Conservation (phyloP, 73 alveolate genomes). For the Paramecium sonneborni region DNA sequence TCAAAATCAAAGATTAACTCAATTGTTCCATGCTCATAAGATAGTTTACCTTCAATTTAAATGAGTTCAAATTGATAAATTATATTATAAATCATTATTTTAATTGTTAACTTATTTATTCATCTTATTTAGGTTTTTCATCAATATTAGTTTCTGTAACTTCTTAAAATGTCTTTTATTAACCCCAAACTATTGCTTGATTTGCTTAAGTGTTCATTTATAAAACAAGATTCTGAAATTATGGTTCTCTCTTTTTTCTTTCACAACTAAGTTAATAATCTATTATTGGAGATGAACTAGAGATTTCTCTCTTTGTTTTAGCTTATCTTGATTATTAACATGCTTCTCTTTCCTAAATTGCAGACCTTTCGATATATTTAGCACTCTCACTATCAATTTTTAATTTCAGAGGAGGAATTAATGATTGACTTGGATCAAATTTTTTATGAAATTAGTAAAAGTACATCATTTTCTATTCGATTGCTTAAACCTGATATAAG, state of each 20-base stretch:
- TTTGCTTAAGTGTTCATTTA: neutral
- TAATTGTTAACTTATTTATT: neutral
- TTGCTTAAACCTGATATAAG: neutral
- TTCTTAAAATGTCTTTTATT: neutral
- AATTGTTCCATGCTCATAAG: neutral
- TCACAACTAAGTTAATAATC: neutral
- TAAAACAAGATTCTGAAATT: neutral
- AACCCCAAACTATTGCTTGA: neutral
- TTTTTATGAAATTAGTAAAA: neutral
- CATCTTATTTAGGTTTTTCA: neutral
- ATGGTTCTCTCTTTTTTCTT: neutral
- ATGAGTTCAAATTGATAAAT: neutral
- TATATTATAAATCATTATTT: neutral
- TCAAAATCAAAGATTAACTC: neutral
- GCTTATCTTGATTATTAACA: neutral
- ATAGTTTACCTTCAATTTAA: neutral
- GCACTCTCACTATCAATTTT: constrained; percentile 40
- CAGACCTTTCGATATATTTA: neutral
- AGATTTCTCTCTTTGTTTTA: neutral
- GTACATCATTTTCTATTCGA: constrained; percentile 20
- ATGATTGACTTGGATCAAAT: neutral
- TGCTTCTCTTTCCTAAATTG: neutral
- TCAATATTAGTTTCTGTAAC: neutral
- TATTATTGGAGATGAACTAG: neutral
- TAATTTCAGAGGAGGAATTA: constrained; percentile 24